Evolutionary conservation across 192 early-diverging fungal genomes (phyloP).

Genomic region (Entomortierella beljakovae): DNA sequence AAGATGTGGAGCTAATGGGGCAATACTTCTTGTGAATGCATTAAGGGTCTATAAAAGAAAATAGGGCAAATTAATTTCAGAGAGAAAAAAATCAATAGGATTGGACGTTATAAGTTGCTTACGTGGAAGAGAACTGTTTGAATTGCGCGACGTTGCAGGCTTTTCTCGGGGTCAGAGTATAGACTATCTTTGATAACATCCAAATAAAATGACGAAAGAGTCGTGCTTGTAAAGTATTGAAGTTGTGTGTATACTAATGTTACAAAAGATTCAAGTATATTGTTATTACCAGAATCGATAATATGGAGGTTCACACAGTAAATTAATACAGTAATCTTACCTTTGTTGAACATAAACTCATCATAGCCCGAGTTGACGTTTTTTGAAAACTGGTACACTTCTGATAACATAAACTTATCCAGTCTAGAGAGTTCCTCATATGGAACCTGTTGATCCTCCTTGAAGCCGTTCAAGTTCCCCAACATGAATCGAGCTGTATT

Average conservation of each 20-base stretch:
- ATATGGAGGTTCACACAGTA: background rate
- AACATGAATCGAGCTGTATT: constrained; percentile 83
- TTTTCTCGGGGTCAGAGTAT: constrained; percentile 64
- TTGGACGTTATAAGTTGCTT: constrained; percentile 6
- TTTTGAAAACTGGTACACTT: constrained; percentile 71
- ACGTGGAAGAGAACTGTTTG: constrained; percentile 75
- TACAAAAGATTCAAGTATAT: background rate
- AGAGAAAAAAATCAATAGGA: background rate
- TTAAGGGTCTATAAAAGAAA: constrained; percentile 60
- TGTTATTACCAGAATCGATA: background rate
- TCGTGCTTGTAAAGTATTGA: constrained; percentile 73
- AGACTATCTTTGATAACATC: constrained; percentile 84
- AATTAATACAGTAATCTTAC: constrained; percentile 31
- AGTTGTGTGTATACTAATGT: constrained; percentile 67
- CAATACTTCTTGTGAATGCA: constrained; percentile 69
- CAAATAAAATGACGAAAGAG: constrained; percentile 83
- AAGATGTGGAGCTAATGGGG: constrained; percentile 74
- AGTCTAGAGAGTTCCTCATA: constrained; percentile 65
- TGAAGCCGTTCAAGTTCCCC: constrained; percentile 76
- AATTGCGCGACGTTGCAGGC: constrained; percentile 65
- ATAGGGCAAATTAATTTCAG: background rate
- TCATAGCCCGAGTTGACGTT: constrained; percentile 67
- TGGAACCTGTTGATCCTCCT: constrained; percentile 46
- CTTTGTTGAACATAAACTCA: constrained; percentile 70
- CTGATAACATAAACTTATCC: constrained; percentile 74